A percentile compares a stretch with the other conserved stretches of the same genome.
Conservation (phyloP, 2,329 filamentous ascomycete species). For the Ascocoryne sarcoides region DNA sequence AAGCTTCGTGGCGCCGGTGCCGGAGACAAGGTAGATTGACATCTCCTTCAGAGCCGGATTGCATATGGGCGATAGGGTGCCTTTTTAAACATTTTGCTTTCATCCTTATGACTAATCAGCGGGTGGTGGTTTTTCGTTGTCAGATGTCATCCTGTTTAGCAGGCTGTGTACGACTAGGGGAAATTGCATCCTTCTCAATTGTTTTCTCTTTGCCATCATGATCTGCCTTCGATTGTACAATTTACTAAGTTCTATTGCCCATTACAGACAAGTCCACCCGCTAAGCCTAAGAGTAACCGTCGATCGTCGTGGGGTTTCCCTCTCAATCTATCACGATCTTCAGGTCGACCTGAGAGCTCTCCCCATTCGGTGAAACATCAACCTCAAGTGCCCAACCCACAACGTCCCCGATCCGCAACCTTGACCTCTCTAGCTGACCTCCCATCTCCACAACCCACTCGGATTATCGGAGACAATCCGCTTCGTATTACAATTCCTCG, state of each 20-base stretch:
- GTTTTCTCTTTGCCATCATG: slow-evolving; percentile 21
- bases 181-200: slow-evolving; percentile 24
- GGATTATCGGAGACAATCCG: slow-evolving; percentile 1
- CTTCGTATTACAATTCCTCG: not conserved
- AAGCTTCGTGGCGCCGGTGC: slow-evolving; percentile 56
- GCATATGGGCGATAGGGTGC: slow-evolving; percentile 26
- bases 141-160: slow-evolving; percentile 24
- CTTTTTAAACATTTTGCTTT: slow-evolving; percentile 16
- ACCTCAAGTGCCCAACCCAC: not conserved
- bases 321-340: slow-evolving; percentile 30
- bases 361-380: slow-evolving; percentile 2
- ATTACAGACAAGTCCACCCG: slow-evolving; percentile 30
- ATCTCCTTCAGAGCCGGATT: slow-evolving; percentile 30
- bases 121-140: slow-evolving; percentile 16
- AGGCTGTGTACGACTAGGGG: slow-evolving; percentile 28
- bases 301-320: slow-evolving; percentile 38
- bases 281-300: slow-evolving; percentile 31
- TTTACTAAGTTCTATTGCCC: slow-evolving; percentile 26
- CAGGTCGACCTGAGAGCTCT: slow-evolving; percentile 22
- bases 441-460: slow-evolving; percentile 6
- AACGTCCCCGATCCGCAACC: slow-evolving; percentile 9
- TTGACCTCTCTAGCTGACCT: slow-evolving; percentile 7
- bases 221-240: slow-evolving; percentile 22
- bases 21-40: slow-evolving; percentile 80
- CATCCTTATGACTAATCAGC: slow-evolving; percentile 20